These are phyloP conservation scores for Paratinospora sagittata DNA, from an alignment of 164 flowering plant genomes.

Conservation along the genomic window DNA sequence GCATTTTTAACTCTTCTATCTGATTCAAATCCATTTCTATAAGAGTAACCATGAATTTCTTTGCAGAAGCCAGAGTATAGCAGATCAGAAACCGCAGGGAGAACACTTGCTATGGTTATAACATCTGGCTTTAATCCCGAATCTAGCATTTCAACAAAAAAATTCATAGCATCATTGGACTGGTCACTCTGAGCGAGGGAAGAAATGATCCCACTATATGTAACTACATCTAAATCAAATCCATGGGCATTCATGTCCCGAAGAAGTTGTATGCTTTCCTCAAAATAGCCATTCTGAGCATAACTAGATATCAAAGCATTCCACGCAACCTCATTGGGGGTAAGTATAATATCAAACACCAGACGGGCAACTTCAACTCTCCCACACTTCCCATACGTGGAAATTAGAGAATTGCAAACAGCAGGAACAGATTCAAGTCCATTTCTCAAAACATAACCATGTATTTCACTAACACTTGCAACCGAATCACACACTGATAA, in stretches of 20 bases:
- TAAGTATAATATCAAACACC: constrained; percentile 4
- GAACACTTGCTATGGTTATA: constrained; percentile 23
- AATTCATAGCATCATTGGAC: constrained; percentile 16
- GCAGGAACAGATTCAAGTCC: constrained; percentile 15
- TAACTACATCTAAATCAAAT: constrained; percentile 20
- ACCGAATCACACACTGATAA: constrained; percentile 14
- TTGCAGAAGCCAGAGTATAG: constrained; percentile 14
- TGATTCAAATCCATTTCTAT: constrained; percentile 21
- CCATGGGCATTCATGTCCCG: constrained; percentile 18
- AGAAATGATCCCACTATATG: constrained; percentile 27
- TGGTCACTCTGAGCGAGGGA: constrained; percentile 25
- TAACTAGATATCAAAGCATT: constrained; percentile 27
- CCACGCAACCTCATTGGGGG: constrained; percentile 23
- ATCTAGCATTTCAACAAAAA: constrained; percentile 20
- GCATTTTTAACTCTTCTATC: constrained; percentile 31
- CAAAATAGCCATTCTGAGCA: constrained; percentile 26
- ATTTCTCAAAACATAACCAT: constrained; percentile 19
- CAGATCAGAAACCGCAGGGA: constrained; percentile 25
- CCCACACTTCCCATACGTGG: constrained; percentile 25
- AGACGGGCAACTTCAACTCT: constrained; percentile 16
- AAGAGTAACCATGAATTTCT: constrained; percentile 28
- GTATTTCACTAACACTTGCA: constrained; percentile 21
- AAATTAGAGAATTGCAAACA: constrained; percentile 23
- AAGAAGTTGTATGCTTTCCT: constrained; percentile 23
- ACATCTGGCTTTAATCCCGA: constrained; percentile 22